These are phyloP conservation scores for Malus orientalis DNA, from an alignment of 306 rosid genomes.

Conservation along the genomic window DNA sequence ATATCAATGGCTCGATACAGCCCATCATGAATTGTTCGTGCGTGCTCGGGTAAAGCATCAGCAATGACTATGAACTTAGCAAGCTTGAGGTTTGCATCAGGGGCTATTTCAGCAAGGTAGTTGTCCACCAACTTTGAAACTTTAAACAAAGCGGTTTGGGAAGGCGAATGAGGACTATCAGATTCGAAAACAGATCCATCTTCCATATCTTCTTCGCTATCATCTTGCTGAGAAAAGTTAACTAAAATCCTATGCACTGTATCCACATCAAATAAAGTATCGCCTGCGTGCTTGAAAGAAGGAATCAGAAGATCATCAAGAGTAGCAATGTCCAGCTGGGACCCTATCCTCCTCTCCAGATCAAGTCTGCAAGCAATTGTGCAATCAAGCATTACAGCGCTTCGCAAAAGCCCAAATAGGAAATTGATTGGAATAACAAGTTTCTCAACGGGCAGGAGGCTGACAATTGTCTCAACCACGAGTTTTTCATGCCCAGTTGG, in stretches of 20 bases:
- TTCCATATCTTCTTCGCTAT: slow-evolving; percentile 86
- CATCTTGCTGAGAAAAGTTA: slow-evolving; percentile 90
- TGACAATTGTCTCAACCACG: slow-evolving; percentile 77
- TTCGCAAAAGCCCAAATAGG: slow-evolving; percentile 82
- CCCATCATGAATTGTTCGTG: slow-evolving; percentile 83
- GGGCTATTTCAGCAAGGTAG: slow-evolving; percentile 94
- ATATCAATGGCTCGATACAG: slow-evolving; percentile 87
- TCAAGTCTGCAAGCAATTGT: slow-evolving; percentile 68
- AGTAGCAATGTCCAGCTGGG: slow-evolving; percentile 83
- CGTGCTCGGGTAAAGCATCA: slow-evolving; percentile 82
- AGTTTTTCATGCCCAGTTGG: slow-evolving; percentile 63
- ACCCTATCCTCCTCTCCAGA: slow-evolving; percentile 90
- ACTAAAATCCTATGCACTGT: slow-evolving; percentile 91
- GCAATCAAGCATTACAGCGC: slow-evolving; percentile 87
- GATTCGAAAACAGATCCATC: slow-evolving; percentile 84
- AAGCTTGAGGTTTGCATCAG: slow-evolving; percentile 95
- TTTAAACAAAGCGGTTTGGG: slow-evolving; percentile 72
- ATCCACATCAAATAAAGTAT: slow-evolving; percentile 93
- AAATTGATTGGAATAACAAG: slow-evolving; percentile 78
- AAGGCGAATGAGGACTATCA: slow-evolving; percentile 79
- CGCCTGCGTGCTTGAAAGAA: slow-evolving; percentile 76
- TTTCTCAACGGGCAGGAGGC: slow-evolving; percentile 89
- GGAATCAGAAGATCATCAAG: slow-evolving; percentile 95
- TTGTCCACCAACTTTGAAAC: slow-evolving; percentile 84
- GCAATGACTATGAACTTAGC: slow-evolving; percentile 78